Percentiles rank a stretch among this genome's conserved stretches.
phyloP scores from a whole-genome alignment of 2,329 filamentous ascomycete species.

The Aureobasidium sp. region DNA sequence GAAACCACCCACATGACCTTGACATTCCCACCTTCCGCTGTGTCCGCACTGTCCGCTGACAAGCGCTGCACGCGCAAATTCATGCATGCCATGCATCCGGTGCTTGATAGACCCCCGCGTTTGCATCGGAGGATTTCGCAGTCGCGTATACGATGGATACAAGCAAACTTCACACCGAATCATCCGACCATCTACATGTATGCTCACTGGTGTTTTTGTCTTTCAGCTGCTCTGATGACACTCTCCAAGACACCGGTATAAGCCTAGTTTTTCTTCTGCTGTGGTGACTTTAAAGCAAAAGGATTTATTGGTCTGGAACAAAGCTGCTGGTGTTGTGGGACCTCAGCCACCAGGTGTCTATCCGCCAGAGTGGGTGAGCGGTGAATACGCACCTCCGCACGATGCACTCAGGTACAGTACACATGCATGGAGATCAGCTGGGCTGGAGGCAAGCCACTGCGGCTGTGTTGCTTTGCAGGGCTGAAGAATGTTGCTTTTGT shows the following conservation, averaged over 20 bases:
- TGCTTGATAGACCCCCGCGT: neutral
- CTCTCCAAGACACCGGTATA: neutral
- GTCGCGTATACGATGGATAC: neutral
- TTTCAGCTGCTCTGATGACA: neutral
- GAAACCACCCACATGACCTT: neutral
- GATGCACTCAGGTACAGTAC: neutral
- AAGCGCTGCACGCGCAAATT: neutral
- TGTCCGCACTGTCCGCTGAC: neutral
- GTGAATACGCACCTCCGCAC: neutral
- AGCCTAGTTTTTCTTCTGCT: neutral
- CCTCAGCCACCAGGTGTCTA: too few species aligned
- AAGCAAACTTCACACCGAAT: neutral
- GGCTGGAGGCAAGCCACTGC: neutral
- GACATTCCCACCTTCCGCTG: neutral
- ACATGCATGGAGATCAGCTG: neutral
- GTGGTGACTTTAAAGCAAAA: neutral
- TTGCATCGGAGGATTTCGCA: slow-evolving; percentile 1
- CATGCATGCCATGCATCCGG: neutral
- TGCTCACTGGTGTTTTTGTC: neutral
- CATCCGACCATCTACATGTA: neutral
- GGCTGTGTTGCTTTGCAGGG: neutral
- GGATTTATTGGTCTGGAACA: neutral
- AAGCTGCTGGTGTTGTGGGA: neutral
- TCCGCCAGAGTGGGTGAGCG: neutral
- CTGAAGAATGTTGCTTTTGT: neutral